Evolutionary conservation across 139 green algal species (phyloP), one percentile per base, ranked within the genome.

Genomic region (Zygnema circumcarinatum): DNA sequence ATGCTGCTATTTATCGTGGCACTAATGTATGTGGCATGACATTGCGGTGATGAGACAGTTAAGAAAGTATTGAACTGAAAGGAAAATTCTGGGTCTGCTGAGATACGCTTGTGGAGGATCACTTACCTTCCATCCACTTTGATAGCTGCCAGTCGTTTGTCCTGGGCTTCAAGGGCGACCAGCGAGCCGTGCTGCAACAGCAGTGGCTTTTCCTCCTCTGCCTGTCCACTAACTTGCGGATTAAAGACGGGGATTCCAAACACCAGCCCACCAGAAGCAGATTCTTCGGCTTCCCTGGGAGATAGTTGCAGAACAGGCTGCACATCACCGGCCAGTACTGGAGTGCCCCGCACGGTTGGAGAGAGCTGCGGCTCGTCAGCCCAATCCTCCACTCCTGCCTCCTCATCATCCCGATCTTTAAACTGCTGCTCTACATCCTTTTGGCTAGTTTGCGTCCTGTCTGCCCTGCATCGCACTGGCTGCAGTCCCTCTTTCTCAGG

Each of bases 171-270:
- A 20, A 78, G 69, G 16, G 69, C 69, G 3, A 78, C 69, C 69
- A 78, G 16, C 3, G 69, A 7, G 3, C 69, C 69, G 16, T 78
- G 69, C 11, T 41, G 69, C 69, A 78, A 20, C 7, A 78, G 35
- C 35, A 78, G 3, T 3, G 69, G 69, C 7, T 16, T 3, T 38
- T 7, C 35, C 36, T 39, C 11, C 11, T 39, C 69, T 7, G 36
- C 7, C 16, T 78, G 7, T 62, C 47, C 47, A 62, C 7, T 62
- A 62, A 62, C 47, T 62, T 62, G 47, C 47, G 7, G 47, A 16
- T 62, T 62, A 38, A 78, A 20, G 69, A 41, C 36, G 7, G 69
- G 69, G 11, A 78, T 41, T 78, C 69, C 69, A 78, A 78, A 78
- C 16, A 78, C 69, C 3, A 78, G 69, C 16, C 69, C 69, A 3